Evolutionary conservation across 805 yeast genomes (phyloP).

Genomic region (Saccharomycopsis schoenii): DNA sequence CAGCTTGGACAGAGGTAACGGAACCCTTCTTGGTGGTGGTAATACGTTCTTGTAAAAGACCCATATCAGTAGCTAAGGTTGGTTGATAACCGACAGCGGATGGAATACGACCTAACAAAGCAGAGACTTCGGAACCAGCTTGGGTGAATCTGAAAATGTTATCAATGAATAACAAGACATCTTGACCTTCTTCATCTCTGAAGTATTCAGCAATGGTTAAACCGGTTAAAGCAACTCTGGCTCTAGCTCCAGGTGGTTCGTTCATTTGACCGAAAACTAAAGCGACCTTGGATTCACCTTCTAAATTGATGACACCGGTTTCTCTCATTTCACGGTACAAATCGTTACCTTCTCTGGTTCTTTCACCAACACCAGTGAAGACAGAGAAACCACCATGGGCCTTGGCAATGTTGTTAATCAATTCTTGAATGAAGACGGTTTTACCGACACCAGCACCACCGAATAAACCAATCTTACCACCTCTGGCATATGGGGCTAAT

Average conservation of each 20-base stretch:
- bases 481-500: slow-evolving; percentile 99
- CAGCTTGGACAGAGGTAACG: slow-evolving; percentile 99
- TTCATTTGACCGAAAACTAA: slow-evolving; percentile 99
- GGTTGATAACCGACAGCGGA: slow-evolving; percentile 99
- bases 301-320: slow-evolving; percentile 99
- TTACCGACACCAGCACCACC: slow-evolving; percentile 99
- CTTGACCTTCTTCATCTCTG: slow-evolving; percentile 99
- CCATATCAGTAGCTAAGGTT: slow-evolving; percentile 99
- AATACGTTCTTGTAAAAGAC: slow-evolving; percentile 99
- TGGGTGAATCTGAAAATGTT: slow-evolving; percentile 99
- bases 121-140: slow-evolving; percentile 99
- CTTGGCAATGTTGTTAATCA: slow-evolving; percentile 99
- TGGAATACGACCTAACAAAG: slow-evolving; percentile 99
- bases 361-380: slow-evolving; percentile 91
- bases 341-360: slow-evolving; percentile 99
- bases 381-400: slow-evolving; percentile 56
- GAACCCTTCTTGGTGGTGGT: slow-evolving; percentile 99
- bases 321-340: slow-evolving; percentile 99
- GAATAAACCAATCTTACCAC: slow-evolving; percentile 99
- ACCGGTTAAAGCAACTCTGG: slow-evolving; percentile 16
- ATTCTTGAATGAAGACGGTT: slow-evolving; percentile 98
- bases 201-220: slow-evolving; percentile 59
- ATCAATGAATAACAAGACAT: slow-evolving; percentile 97
- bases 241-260: slow-evolving; percentile 99
- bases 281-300: slow-evolving; percentile 99